These are phyloP conservation scores for Kodamaea sp. DNA, from an alignment of 1,139 yeast species.

Conservation along the genomic window DNA sequence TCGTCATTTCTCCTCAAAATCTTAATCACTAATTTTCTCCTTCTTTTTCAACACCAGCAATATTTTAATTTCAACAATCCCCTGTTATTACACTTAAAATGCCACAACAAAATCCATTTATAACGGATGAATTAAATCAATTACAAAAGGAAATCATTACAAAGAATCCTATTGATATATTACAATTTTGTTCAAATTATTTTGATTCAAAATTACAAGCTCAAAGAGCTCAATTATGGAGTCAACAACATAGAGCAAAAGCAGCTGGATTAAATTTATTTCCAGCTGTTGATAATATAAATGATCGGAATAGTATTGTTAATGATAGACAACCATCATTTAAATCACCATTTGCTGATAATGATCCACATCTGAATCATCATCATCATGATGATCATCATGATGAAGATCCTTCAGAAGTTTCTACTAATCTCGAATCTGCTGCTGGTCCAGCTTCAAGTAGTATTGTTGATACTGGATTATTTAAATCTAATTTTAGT, in stretches of 20 bases:
- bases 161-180: conserved; percentile 62
- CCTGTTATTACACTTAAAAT: conserved; percentile 2
- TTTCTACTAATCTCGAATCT: conserved; percentile 8
- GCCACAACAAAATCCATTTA: conserved; percentile 14
- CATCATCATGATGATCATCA: conserved; percentile 25
- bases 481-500: conserved; percentile 46
- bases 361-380: conserved; percentile 57
- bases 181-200: conserved; percentile 74
- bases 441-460: conserved; percentile 5
- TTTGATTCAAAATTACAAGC: conserved; percentile 59
- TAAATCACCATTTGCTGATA: conserved; percentile 61
- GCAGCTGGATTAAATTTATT: conserved; percentile 53
- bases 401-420: conserved; percentile 17
- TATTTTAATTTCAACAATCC: too few species aligned
- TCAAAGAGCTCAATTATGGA: conserved; percentile 56
- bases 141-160: conserved; percentile 60
- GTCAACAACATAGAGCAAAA: conserved; percentile 48
- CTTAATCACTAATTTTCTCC: too few species aligned
- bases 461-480: conserved; percentile 17
- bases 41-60: too few species aligned
- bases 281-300: conserved; percentile 30
- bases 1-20: too few species aligned
- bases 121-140: conserved; percentile 50
- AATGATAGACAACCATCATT: conserved; percentile 48
- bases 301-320: conserved; percentile 20